Evolutionary conservation across 2,329 filamentous ascomycete genomes (phyloP), one percentile per base, ranked within the genome.

Genomic region (Aspergillus brasiliensis): DNA sequence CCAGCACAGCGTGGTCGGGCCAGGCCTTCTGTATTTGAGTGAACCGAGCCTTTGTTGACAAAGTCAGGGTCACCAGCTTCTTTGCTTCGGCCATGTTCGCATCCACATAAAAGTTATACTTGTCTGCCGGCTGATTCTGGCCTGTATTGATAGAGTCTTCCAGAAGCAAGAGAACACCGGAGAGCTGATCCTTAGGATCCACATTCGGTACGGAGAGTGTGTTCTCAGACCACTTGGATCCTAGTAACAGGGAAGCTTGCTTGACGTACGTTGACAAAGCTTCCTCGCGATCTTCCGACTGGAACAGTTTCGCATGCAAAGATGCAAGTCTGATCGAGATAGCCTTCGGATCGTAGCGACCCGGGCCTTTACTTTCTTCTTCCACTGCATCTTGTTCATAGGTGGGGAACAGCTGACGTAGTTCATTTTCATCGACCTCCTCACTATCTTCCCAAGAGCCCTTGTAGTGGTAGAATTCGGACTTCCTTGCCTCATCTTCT

Each of bases 61-160:
- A 83, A 10, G 92, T 81, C 8, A 97, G 78, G 0, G 75, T 77
- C 25, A 95, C 86, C 3, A 97, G 82, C 62, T 87, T 90, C 61
- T 89, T 88, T 8, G 88, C 87, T 77, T 98, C 91, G 1, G 80
- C 74, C 11, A 94, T 78, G 68, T 98, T 96, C 2, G 88, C 75
- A 69, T 96, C 89, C 0, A 85, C 88, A 75, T 99, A 99, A 74
- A 99, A 97, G 76, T 97, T 97, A 80, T 94, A 96, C 23, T 80
- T 74, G 31, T 75, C 76, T 0, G 76, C 67, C 2, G 78, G 69
- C 4, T 77, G 76, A n/a, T 66, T 71, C 21, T 72, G 74, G 53
- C 84, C 82, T 38, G 80, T 78, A 38, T 82, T 73, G 28, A 86
- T 75, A 66, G 86, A 85, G 62, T 89, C 84, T 59, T 88, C 82